phyloP scores from a whole-genome alignment of 305 asterid genomes.

The Nicotiana rustica region DNA sequence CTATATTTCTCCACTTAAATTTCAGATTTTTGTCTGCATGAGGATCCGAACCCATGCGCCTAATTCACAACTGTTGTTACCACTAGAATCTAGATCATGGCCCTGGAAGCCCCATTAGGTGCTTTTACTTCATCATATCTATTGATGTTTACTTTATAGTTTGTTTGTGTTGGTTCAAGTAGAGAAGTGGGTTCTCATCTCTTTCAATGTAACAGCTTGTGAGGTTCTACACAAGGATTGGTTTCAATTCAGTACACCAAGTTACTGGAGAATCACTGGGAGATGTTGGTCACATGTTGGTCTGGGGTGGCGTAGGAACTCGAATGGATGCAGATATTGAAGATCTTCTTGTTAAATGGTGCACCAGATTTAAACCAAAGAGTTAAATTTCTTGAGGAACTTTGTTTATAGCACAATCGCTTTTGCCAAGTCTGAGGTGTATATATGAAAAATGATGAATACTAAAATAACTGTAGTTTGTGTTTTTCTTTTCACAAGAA shows the following conservation, averaged over 20 bases:
- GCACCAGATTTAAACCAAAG: constrained; percentile 69
- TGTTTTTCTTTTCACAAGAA: not conserved
- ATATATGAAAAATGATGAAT: not conserved
- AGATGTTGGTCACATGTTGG: constrained; percentile 76
- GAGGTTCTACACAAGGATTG: constrained; percentile 83
- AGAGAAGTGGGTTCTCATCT: not conserved
- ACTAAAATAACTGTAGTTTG: not conserved
- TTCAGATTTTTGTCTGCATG: too few species aligned
- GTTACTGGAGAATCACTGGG: constrained; percentile 79
- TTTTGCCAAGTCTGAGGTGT: not conserved
- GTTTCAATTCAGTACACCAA: constrained; percentile 74
- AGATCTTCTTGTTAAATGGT: constrained; percentile 83
- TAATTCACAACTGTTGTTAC: not conserved
- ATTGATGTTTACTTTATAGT: not conserved
- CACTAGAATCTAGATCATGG: not conserved
- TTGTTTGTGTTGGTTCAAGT: not conserved
- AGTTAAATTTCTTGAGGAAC: not conserved
- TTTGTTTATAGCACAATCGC: not conserved
- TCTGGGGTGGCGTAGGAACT: constrained; percentile 98
- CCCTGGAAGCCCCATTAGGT: not conserved
- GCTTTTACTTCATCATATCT: not conserved
- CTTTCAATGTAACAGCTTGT: constrained; percentile 69
- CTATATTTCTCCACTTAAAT: not conserved
- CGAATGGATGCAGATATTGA: constrained; percentile 84
- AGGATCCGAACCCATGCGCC: not conserved